These are phyloP conservation scores for Graphiopsis chlorocephala DNA, from an alignment of 2,329 filamentous ascomycete genomes.

Conservation along the genomic window DNA sequence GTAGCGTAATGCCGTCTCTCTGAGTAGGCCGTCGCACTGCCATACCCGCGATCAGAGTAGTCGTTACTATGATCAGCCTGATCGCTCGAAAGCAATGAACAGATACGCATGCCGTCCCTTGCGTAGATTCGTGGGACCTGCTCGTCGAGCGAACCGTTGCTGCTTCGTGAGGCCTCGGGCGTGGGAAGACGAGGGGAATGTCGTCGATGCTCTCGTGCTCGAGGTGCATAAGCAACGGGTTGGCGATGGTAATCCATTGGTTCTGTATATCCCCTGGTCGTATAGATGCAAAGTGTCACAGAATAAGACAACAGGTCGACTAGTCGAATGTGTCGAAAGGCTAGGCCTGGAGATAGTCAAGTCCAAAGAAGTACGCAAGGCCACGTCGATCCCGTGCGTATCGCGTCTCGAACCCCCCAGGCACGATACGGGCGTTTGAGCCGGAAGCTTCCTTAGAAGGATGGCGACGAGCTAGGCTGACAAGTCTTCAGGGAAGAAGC, in stretches of 20 bases:
- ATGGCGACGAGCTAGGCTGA: conserved; percentile 4
- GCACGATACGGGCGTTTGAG: neutral
- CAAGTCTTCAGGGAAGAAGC: conserved; percentile 14
- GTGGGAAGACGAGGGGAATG: conserved; percentile 29
- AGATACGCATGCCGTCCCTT: conserved; percentile 12
- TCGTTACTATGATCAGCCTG: neutral
- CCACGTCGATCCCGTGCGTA: neutral
- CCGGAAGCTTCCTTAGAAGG: conserved; percentile 4
- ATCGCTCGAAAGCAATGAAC: conserved; percentile 5
- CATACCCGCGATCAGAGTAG: neutral
- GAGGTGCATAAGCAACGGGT: conserved; percentile 5
- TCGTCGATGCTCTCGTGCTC: neutral
- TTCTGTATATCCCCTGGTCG: conserved; percentile 13
- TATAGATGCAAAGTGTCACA: neutral
- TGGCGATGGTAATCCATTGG: conserved; percentile 11
- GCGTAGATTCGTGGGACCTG: conserved; percentile 18
- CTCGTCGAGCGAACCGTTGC: conserved; percentile 27
- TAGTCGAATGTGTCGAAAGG: neutral
- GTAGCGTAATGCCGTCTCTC: conserved; percentile 23
- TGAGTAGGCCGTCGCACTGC: neutral
- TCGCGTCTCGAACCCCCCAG: neutral
- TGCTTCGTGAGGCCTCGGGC: conserved; percentile 30
- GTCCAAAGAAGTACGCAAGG: neutral
- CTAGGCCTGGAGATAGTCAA: neutral
- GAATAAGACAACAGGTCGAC: neutral